phyloP scores from a whole-genome alignment of 2,329 filamentous ascomycete genomes.

The Mariannaea elegans region DNA sequence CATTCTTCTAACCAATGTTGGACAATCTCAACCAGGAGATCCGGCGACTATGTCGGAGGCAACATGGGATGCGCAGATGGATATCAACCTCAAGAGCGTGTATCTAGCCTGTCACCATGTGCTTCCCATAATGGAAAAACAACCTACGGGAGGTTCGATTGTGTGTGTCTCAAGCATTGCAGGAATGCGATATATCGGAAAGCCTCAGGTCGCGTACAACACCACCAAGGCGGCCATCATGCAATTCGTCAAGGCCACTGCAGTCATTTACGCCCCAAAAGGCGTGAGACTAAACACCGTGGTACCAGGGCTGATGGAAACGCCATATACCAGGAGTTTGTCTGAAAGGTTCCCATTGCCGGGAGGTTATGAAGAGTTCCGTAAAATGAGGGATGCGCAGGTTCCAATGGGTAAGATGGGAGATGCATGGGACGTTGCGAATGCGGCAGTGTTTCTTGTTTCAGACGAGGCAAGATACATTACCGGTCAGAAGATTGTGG shows the following conservation, averaged over 20 bases:
- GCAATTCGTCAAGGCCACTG: slow-evolving; percentile 59
- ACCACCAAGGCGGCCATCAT: slow-evolving; percentile 61
- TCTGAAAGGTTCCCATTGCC: slow-evolving; percentile 54
- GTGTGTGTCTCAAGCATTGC: slow-evolving; percentile 62
- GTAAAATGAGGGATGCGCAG: slow-evolving; percentile 60
- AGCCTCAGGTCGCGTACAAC: slow-evolving; percentile 63
- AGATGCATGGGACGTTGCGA: slow-evolving; percentile 66
- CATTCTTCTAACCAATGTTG: slow-evolving; percentile 69
- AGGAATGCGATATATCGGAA: slow-evolving; percentile 58
- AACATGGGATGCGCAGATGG: slow-evolving; percentile 61
- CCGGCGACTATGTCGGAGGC: slow-evolving; percentile 58
- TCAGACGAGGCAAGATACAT: slow-evolving; percentile 68
- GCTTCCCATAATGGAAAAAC: slow-evolving; percentile 62
- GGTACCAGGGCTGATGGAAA: slow-evolving; percentile 65
- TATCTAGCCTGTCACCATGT: slow-evolving; percentile 63
- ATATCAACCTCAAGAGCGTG: slow-evolving; percentile 64
- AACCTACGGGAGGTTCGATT: slow-evolving; percentile 50
- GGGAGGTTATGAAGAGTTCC: slow-evolving; percentile 59
- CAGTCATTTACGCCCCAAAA: slow-evolving; percentile 58
- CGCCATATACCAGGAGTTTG: slow-evolving; percentile 57
- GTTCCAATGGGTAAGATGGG: slow-evolving; percentile 69
- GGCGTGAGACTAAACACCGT: slow-evolving; percentile 62
- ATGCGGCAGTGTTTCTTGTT: slow-evolving; percentile 64
- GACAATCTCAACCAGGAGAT: slow-evolving; percentile 61
- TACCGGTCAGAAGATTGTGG: slow-evolving; percentile 63